Evolutionary conservation across 1,139 yeast species (phyloP), one percentile per base, ranked within the genome.

Genomic region (Candida gigantensis): DNA sequence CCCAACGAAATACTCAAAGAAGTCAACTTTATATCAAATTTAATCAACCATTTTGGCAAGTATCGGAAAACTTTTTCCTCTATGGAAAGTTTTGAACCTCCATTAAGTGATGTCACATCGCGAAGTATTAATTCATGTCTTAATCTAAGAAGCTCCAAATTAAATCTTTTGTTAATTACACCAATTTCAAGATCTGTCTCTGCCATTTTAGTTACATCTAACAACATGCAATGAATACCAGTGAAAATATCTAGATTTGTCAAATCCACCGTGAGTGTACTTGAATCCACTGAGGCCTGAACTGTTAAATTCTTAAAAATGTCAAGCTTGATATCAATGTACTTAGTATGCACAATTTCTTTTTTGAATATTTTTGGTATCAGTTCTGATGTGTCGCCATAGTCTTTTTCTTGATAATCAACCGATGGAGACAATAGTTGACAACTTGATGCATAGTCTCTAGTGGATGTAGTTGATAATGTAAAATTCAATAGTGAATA

Each of bases 41-140:
- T 64, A 14, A 69, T 58, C 15, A 80, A 53, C 76, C 81, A 77
- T 1, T 47, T 39, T 1, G 85, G 85, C 15, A 79, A 51, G 17
- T 61, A 50, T 7, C 46, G 47, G 46, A 75, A 76, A 2, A 74
- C 13, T 14, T 50, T 45, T 1, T 58, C 55, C 25, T 46, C 49
- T 17, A 46, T 27, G 6, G 38, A 25, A 10, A 4, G 20, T 10
- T 25, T 17, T 8, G 13, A 5, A 5, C 9, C n/a, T 10, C 28
- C 26, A 2, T 15, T 11, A 6, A 13, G 25, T 19, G 10, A 23
- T 3, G 23, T 15, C 8, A 14, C 13, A 17, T 27, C 28, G 13
- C 26, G 13, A 10, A 21, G 16, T 12, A 28, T 34, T 20, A 36
- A 43, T 27, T 34, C 32, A 33, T 35, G 40, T 33, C 35, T 44